phyloP scores from a whole-genome alignment of 2,329 filamentous ascomycete species.

The Fusarium lateritium region DNA sequence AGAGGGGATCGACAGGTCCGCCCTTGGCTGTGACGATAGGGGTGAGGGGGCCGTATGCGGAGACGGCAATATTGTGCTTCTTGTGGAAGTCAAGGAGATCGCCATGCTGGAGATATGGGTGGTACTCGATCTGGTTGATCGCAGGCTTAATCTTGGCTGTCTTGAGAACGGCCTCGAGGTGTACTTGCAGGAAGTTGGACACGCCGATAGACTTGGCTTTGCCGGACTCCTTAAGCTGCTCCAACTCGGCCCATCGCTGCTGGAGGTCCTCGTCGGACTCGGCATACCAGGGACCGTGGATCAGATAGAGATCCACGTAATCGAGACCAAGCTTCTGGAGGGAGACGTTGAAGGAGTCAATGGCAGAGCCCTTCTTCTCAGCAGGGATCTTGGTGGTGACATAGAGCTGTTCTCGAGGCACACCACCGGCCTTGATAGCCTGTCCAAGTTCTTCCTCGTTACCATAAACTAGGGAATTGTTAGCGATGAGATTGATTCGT shows the following conservation, averaged over 20 bases:
- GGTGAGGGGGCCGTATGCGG: constrained; percentile 70
- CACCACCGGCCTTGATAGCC: constrained; percentile 76
- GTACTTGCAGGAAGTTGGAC: constrained; percentile 76
- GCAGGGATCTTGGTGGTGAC: constrained; percentile 73
- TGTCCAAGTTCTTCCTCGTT: constrained; percentile 79
- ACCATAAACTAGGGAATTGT: constrained; percentile 64
- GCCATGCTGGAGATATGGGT: constrained; percentile 80
- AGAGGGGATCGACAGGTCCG: constrained; percentile 68
- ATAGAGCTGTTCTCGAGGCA: constrained; percentile 78
- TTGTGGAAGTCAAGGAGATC: constrained; percentile 71
- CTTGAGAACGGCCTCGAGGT: constrained; percentile 70
- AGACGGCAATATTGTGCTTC: constrained; percentile 69
- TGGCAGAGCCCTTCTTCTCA: constrained; percentile 57
- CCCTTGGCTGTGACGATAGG: constrained; percentile 62
- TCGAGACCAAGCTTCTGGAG: constrained; percentile 76
- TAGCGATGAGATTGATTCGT: neutral
- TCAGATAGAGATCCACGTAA: constrained; percentile 80
- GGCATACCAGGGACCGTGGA: constrained; percentile 71
- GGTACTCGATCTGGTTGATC: constrained; percentile 86
- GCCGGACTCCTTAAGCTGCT: constrained; percentile 77
- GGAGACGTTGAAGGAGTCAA: constrained; percentile 69
- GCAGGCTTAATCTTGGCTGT: constrained; percentile 75
- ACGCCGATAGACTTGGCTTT: constrained; percentile 81
- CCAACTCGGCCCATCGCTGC: constrained; percentile 70
- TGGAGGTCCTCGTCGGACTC: constrained; percentile 68